Base-by-base conservation (phyloP, 148 eudicot genomes). In the Diospyros lotus region DNA sequence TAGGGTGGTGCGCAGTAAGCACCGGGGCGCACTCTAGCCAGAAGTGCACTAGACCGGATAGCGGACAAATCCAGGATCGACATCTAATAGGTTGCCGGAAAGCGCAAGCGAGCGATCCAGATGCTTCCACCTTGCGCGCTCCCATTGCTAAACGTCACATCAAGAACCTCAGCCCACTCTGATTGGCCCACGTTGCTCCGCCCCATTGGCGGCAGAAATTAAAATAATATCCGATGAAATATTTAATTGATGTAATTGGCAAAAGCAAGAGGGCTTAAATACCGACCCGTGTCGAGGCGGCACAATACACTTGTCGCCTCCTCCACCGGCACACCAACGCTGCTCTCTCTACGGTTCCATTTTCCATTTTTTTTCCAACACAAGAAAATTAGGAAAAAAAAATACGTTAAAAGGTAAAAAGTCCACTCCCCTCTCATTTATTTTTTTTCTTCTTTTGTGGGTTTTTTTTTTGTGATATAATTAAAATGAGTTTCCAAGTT, bases 251-350 rank as follows among this genome's bases (percentile, higher is more conserved):
- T 28, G 28, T 28, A 28, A 28, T 28, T 28, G 15, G 9, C 17
- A 39, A 46, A 46, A 59, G 38, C 28, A 46, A 17, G 9, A n/a
- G 1, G 52, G 45, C 43, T 73, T 60, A 73, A 73, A 73, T 62
- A 45, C 40, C 40, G 53, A 5, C 55, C 64, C 41, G 69, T 73
- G 60, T 52, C n/a, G 52, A 76, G 69, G 60, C n/a, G 9, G 73
- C 73, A 51, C n/a, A 5, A 86, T 86, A 81, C 89, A 86, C 86
- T 75, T 86, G 89, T 86, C 89, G 69, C 17, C 73, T 71, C 79
- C 78, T 69, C 71, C 82, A 66, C 13, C 82, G 78, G 69, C 83
- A 79, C 85, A 61, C 41, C 68, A 12, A 7, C 72, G 6, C 81
- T 39, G 60, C 69, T 64, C 79, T 76, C 72, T 75, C 80, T 60